Conservation (phyloP, 495 filamentous ascomycete genomes). For the Penicillium longicatenatum region DNA sequence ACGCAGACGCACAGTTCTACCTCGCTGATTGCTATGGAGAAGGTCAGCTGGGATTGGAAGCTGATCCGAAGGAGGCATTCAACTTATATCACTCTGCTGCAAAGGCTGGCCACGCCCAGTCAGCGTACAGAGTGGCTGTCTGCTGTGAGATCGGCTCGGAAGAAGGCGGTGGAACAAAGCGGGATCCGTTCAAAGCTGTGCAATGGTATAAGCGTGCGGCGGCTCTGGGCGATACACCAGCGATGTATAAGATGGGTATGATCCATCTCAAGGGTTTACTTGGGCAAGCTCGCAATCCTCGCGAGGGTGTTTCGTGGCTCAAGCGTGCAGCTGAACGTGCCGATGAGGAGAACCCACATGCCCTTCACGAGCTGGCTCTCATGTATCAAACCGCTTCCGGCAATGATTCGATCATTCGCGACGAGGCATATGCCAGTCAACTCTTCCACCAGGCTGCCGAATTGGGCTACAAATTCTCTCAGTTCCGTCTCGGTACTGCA, state of each 20-base stretch:
- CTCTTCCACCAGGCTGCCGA: constrained; percentile 88
- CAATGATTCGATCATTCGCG: constrained; percentile 72
- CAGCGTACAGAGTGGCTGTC: constrained; percentile 92
- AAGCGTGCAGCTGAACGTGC: constrained; percentile 90
- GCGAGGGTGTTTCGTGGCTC: constrained; percentile 86
- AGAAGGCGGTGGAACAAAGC: constrained; percentile 86
- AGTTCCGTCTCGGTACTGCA: constrained; percentile 83
- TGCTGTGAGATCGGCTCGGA: constrained; percentile 97
- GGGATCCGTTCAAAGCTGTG: constrained; percentile 89
- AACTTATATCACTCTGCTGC: constrained; percentile 90
- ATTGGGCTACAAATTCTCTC: constrained; percentile 91
- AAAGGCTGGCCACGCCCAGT: constrained; percentile 79
- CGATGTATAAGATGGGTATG: constrained; percentile 98
- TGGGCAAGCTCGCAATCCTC: constrained; percentile 79
- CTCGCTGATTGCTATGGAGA: constrained; percentile 87
- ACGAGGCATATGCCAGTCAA: constrained; percentile 74
- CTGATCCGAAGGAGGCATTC: constrained; percentile 88
- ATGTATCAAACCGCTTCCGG: constrained; percentile 73
- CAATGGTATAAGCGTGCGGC: constrained; percentile 98
- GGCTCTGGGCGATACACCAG: constrained; percentile 82
- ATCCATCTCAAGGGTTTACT: constrained; percentile 93
- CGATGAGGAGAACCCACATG: constrained; percentile 89
- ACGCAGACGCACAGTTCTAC: constrained; percentile 90
- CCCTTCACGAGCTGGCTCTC: constrained; percentile 87
- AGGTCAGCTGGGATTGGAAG: constrained; percentile 67